Conservation (phyloP, 306 rosid genomes). For the Fragaria nilgerrensis region DNA sequence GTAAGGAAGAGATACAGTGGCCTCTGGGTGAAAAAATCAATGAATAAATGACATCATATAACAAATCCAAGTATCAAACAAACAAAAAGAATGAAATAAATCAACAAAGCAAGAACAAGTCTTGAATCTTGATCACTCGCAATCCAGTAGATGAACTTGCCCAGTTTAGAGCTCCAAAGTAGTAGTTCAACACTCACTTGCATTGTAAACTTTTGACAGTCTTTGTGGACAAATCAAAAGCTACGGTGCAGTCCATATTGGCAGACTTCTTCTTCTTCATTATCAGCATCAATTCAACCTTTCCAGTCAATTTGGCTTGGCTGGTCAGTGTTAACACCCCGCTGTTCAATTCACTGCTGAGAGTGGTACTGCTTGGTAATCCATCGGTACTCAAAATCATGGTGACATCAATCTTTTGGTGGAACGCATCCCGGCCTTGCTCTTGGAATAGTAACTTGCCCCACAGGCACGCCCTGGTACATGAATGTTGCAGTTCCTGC, state of each 20-base stretch:
- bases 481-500: neutral
- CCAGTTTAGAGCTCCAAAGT: neutral
- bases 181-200: neutral
- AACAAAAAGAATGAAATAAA: neutral
- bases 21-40: neutral
- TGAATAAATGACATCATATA: neutral
- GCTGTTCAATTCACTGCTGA: neutral
- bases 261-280: slow-evolving; percentile 12
- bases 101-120: neutral
- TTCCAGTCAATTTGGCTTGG: slow-evolving; percentile 2
- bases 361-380: neutral
- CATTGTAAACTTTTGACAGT: neutral
- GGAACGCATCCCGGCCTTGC: slow-evolving; percentile 11
- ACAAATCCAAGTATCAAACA: neutral
- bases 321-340: neutral
- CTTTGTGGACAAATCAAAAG: neutral
- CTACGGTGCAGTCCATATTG: slow-evolving; percentile 2
- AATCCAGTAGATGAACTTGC: neutral
- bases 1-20: neutral
- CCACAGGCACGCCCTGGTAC: neutral
- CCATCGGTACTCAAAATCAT: neutral
- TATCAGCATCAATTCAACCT: slow-evolving; percentile 2
- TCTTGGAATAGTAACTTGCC: neutral
- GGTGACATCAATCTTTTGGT: neutral
- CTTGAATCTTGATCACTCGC: neutral